phyloP scores from a whole-genome alignment of 2,329 filamentous ascomycete genomes.

The Coniochaeta sp. region DNA sequence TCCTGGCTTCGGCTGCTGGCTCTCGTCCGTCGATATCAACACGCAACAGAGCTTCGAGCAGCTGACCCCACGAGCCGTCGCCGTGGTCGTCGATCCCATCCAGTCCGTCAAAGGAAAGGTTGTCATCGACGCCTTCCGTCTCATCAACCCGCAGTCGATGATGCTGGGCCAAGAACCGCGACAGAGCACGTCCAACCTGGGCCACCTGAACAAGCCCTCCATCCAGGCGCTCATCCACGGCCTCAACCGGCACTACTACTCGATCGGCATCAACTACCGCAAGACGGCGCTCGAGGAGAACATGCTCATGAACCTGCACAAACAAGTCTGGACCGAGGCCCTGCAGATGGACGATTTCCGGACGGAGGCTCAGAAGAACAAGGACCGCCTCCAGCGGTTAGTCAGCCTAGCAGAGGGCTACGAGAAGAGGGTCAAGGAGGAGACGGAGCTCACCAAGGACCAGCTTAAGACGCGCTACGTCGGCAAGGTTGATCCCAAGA shows the following conservation, averaged over 20 bases:
- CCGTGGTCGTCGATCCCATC: constrained; percentile 96
- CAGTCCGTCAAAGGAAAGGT: constrained; percentile 99
- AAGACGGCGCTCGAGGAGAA: constrained; percentile 98
- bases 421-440: constrained; percentile 97
- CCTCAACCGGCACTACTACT: constrained; percentile 98
- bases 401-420: constrained; percentile 91
- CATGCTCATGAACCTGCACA: constrained; percentile 99
- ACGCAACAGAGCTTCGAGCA: constrained; percentile 99
- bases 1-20: constrained; percentile 98
- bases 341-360: constrained; percentile 95
- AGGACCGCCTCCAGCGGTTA: constrained; percentile 79
- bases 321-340: constrained; percentile 98
- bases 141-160: constrained; percentile 95
- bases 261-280: constrained; percentile 95
- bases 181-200: constrained; percentile 95
- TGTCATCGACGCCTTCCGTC: constrained; percentile 96
- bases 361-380: constrained; percentile 74
- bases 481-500: constrained; percentile 98
- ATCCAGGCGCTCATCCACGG: constrained; percentile 98
- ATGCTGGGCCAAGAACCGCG: constrained; percentile 98
- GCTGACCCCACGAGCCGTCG: constrained; percentile 90
- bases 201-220: constrained; percentile 98
- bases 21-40: constrained; percentile 98
- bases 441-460: constrained; percentile 93
- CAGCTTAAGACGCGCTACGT: constrained; percentile 98